These are phyloP conservation scores for Cryptosporidium ubiquitum DNA, from an alignment of 169 alveolate species.

Conservation along the genomic window DNA sequence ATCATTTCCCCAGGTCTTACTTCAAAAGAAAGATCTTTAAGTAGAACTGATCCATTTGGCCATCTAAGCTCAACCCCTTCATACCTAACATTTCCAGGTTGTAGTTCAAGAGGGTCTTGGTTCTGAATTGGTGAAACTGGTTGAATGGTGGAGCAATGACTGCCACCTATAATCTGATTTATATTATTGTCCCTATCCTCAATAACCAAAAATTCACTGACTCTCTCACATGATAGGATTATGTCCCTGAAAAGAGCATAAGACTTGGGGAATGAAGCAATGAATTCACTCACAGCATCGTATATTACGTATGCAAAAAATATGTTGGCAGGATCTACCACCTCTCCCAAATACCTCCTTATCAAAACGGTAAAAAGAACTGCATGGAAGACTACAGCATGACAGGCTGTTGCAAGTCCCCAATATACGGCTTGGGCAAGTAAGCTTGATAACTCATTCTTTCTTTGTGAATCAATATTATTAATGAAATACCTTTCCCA, in stretches of 20 bases:
- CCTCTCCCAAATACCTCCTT: slow-evolving; percentile 12
- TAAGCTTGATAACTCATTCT: slow-evolving; percentile 29
- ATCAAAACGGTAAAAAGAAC: slow-evolving; percentile 12
- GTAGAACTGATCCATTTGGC: slow-evolving; percentile 76
- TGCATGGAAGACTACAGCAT: slow-evolving; percentile 45
- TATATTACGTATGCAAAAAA: slow-evolving; percentile 61
- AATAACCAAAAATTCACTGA: slow-evolving; percentile 30
- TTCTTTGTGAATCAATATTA: slow-evolving; percentile 35
- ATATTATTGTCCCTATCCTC: not conserved
- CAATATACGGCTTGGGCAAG: slow-evolving; percentile 28
- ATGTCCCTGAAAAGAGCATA: slow-evolving; percentile 59
- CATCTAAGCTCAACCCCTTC: slow-evolving; percentile 69
- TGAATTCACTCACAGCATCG: slow-evolving; percentile 50
- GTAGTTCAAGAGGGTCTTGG: not conserved
- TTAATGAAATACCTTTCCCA: slow-evolving; percentile 72
- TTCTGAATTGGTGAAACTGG: no score
- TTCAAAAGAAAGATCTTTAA: slow-evolving; percentile 77
- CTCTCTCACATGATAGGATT: slow-evolving; percentile 48
- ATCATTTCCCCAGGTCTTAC: slow-evolving; percentile 84
- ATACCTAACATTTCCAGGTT: slow-evolving; percentile 7
- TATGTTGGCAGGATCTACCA: slow-evolving; percentile 48
- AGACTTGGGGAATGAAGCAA: slow-evolving; percentile 53
- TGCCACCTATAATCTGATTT: not conserved
- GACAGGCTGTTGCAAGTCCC: slow-evolving; percentile 34
- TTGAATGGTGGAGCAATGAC: not conserved